Base-by-base conservation (phyloP, 1,284 basidiomycete genomes). In the Rhodotorula sp. region DNA sequence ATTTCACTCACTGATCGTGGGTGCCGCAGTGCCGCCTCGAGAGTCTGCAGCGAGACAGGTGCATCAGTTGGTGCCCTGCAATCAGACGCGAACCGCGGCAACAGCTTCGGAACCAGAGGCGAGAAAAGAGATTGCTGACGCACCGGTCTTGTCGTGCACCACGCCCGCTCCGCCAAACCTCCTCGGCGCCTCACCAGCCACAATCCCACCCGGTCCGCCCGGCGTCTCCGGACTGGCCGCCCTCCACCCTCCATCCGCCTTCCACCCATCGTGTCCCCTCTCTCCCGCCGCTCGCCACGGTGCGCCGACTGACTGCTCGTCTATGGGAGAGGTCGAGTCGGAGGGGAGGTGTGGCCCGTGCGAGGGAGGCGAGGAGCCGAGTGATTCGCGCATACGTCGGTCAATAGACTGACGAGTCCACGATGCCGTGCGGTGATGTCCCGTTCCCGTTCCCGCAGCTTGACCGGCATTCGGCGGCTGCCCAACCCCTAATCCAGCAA, bases 361-460 rank as follows among this genome's bases (percentile, higher is more conserved):
- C 17, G 54, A 39, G 20, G 47, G 27, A 15, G 44, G 54, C 2
- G 32, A 30, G 24, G 52, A n/a, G 4, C 59, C 58, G 19, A 44
- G 13, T 44, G 67, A 55, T n/a, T 70, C 70, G 56, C 70, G 67
- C 55, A 72, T 62, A 48, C 65, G 70, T 51, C 59, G 70, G 55
- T 71, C 73, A 67, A 62, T 64, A 52, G 60, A 71, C 55, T 44
- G 52, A 5, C 61, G 61, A 56, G 65, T 22, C 65, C 66, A 49
- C 63, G 54, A 39, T 1, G 54, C 52, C 29, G 47, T n/a, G 46
- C 62, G 34, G 17, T 59, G 51, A 29, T 56, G 46, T 13, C 53
- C 56, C 44, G 22, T 46, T 36, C 24, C 62, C 62, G 48, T 24
- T 27, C 46, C 32, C 2, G 19, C 27, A n/a, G 6, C 46, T 27